Conservation (phyloP, 2,329 filamentous ascomycete genomes). For the Dactylonectria estremocensis region DNA sequence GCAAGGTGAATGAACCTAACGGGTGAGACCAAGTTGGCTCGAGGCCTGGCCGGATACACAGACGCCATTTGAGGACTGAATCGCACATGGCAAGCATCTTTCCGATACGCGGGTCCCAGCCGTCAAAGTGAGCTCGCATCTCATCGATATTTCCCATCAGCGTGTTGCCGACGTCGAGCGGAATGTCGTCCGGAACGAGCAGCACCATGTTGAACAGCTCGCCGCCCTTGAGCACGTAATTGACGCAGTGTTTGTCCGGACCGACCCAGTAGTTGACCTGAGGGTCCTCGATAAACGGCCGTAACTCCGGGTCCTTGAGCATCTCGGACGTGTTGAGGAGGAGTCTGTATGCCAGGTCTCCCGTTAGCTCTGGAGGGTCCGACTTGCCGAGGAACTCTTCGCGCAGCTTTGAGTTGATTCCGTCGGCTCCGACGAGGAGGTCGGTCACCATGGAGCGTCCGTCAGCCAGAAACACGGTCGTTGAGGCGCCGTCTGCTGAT, state of each 20-base stretch:
- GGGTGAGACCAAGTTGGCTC: constrained; percentile 68
- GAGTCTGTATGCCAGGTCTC: constrained; percentile 70
- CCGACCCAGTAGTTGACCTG: constrained; percentile 70
- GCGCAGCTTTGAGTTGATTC: constrained; percentile 53
- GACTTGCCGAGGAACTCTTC: constrained; percentile 60
- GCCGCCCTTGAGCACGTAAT: constrained; percentile 61
- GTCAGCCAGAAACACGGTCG: constrained; percentile 47
- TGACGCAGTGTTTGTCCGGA: constrained; percentile 65
- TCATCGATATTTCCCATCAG: constrained; percentile 54
- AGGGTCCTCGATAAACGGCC: constrained; percentile 60
- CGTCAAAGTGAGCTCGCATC: constrained; percentile 64
- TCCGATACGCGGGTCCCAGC: constrained; percentile 71
- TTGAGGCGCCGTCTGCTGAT: constrained; percentile 25
- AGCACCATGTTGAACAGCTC: constrained; percentile 64
- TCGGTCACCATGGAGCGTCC: constrained; percentile 56
- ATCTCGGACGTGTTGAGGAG: constrained; percentile 61
- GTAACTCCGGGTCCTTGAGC: constrained; percentile 63
- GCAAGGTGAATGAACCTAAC: constrained; percentile 69
- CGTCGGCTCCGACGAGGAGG: constrained; percentile 65
- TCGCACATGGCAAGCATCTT: constrained; percentile 72
- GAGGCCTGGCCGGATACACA: constrained; percentile 70
- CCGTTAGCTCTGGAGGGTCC: constrained; percentile 65
- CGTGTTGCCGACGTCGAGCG: constrained; percentile 37
- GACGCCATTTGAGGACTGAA: constrained; percentile 73
- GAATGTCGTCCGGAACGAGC: constrained; percentile 62